Conservation (phyloP, 2,329 filamentous ascomycete genomes). For the Trichocomaceae sp. region DNA sequence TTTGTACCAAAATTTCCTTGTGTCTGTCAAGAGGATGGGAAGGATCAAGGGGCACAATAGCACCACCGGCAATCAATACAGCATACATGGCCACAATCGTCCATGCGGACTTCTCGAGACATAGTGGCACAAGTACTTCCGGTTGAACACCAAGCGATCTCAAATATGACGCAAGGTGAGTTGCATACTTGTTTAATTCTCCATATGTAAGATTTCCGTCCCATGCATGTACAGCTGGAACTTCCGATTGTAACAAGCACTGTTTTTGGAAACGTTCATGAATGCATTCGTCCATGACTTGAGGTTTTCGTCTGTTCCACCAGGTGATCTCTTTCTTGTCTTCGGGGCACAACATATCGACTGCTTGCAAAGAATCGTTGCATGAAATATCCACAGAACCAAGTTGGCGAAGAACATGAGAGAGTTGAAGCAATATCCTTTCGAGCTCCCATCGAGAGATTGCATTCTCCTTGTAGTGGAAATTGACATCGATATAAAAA, state of each 20-base stretch:
- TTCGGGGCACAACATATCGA: constrained; percentile 23
- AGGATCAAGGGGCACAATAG: constrained; percentile 14
- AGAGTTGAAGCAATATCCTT: constrained; percentile 49
- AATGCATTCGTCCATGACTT: constrained; percentile 9
- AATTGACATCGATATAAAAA: constrained; percentile 52
- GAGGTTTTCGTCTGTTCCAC: constrained; percentile 13
- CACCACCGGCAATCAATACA: constrained; percentile 18
- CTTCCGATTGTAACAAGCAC: constrained; percentile 15
- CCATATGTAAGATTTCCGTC: constrained; percentile 30
- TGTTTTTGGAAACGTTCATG: constrained; percentile 8
- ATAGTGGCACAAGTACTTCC: constrained; percentile 23
- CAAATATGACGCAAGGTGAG: constrained; percentile 26
- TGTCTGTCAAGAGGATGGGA: constrained; percentile 11
- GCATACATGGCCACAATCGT: constrained; percentile 16
- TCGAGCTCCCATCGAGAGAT: constrained; percentile 49
- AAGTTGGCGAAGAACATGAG: constrained; percentile 29
- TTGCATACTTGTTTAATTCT: constrained; percentile 28
- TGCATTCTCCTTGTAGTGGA: constrained; percentile 59
- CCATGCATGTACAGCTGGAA: constrained; percentile 26
- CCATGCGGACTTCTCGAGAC: constrained; percentile 18
- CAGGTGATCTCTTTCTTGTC: constrained; percentile 27
- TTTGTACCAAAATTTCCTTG: constrained; percentile 9
- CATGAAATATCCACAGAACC: constrained; percentile 21
- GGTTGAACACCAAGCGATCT: constrained; percentile 23
- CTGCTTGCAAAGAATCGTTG: background rate